A percentile compares a stretch with the other conserved stretches of the same genome.
Evolutionary conservation across 2,329 filamentous ascomycete species (phyloP).

Genomic region (Pyrenophora seminiperda): DNA sequence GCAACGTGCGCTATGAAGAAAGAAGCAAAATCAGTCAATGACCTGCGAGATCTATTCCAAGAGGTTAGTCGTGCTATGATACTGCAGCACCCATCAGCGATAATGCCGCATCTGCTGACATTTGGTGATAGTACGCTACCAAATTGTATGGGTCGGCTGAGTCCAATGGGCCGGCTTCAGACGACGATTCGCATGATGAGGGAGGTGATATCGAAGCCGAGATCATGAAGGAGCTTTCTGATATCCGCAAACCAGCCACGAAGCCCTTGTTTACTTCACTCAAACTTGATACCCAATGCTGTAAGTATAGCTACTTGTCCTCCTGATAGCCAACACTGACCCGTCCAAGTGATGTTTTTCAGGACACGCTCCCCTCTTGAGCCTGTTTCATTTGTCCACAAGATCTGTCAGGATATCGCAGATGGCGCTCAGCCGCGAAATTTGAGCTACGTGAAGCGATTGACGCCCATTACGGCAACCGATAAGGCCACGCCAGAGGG

Average conservation of each 20-base stretch:
- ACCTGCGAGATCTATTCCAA: conserved; percentile 69
- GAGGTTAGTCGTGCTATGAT: conserved; percentile 56
- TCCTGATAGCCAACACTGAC: conserved; percentile 18
- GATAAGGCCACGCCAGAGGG: conserved; percentile 72
- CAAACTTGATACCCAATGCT: conserved; percentile 61
- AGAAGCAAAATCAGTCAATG: conserved; percentile 70
- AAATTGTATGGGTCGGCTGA: conserved; percentile 53
- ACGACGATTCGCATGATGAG: conserved; percentile 37
- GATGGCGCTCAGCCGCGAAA: conserved; percentile 57
- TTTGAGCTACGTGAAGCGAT: conserved; percentile 63
- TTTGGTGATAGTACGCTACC: conserved; percentile 69
- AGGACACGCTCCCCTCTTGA: conserved; percentile 62
- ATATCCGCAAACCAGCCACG: conserved; percentile 59
- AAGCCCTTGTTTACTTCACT: conserved; percentile 59
- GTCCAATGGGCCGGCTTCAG: conserved; percentile 50
- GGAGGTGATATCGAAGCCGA: conserved; percentile 70
- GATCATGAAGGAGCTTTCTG: conserved; percentile 73
- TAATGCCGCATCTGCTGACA: conserved; percentile 19
- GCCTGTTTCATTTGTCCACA: conserved; percentile 64
- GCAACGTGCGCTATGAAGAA: conserved; percentile 75
- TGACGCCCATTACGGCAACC: conserved; percentile 64
- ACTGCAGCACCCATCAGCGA: background rate
- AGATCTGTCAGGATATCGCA: conserved; percentile 62
- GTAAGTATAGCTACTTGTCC: conserved; percentile 44
- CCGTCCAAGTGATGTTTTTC: conserved; percentile 60